phyloP scores from a whole-genome alignment of 768 basidiomycete species.

The Tephrocybe sp. region DNA sequence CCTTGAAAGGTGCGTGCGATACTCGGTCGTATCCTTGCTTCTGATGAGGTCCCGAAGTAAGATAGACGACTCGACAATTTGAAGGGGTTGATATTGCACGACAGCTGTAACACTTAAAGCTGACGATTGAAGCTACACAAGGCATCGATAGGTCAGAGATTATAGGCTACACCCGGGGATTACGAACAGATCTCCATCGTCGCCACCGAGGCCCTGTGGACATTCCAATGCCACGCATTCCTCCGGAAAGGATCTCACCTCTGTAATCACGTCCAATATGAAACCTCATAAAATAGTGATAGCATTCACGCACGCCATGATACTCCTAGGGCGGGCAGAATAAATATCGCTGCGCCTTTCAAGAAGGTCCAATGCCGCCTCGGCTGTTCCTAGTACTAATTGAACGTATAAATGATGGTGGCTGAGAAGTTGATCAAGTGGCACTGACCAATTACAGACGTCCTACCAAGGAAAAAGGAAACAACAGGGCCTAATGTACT shows the following conservation, averaged over 20 bases:
- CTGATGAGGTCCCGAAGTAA: slow-evolving; percentile 8
- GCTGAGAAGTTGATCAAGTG: not conserved
- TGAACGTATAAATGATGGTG: not conserved
- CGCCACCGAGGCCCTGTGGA: slow-evolving; percentile 31
- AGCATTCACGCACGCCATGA: slow-evolving; percentile 24
- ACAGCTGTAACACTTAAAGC: slow-evolving; percentile 6
- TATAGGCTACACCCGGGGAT: slow-evolving; percentile 7
- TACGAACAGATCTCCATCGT: slow-evolving; percentile 34
- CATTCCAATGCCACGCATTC: slow-evolving; percentile 33
- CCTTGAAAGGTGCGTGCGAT: slow-evolving; percentile 11
- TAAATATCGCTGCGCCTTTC: slow-evolving; percentile 33
- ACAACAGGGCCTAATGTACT: slow-evolving; percentile 15
- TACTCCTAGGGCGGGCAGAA: slow-evolving; percentile 32
- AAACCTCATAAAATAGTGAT: not conserved
- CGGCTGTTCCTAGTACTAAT: slow-evolving; percentile 25
- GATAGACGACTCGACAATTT: slow-evolving; percentile 10
- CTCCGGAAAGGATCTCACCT: slow-evolving; percentile 30
- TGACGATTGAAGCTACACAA: slow-evolving; percentile 9
- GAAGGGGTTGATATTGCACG: slow-evolving; percentile 12
- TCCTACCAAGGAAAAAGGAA: slow-evolving; percentile 20
- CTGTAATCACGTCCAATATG: slow-evolving; percentile 11
- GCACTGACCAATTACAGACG: slow-evolving; percentile 20
- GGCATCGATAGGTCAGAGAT: not conserved
- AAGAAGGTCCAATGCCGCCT: slow-evolving; percentile 30
- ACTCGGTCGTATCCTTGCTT: not conserved